Evolutionary conservation across 2,329 filamentous ascomycete species (phyloP).

Genomic region (Aspergillus fumigatiaffinis): DNA sequence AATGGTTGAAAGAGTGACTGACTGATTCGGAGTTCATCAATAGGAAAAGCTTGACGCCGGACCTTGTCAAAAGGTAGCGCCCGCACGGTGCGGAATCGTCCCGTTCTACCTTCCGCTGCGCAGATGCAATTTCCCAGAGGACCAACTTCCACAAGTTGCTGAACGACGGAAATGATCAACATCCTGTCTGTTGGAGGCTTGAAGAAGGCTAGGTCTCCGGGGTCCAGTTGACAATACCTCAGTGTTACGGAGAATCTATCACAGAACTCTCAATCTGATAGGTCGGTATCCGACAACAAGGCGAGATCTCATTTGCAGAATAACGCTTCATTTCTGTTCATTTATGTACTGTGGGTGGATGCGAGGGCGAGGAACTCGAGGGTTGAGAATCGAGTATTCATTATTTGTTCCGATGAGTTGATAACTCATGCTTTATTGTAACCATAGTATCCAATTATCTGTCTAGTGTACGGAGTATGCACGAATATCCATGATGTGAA

Average conservation of each 20-base stretch:
- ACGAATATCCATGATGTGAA: background rate
- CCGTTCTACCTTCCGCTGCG: background rate
- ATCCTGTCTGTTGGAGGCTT: background rate
- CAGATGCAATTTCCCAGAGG: background rate
- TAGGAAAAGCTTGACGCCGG: background rate
- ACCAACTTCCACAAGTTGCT: background rate
- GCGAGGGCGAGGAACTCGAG: too few relatives aligned
- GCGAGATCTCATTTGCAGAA: background rate
- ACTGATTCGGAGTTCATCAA: too few relatives aligned
- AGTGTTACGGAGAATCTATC: background rate
- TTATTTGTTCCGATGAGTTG: too few relatives aligned
- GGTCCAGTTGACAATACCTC: background rate
- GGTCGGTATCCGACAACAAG: background rate
- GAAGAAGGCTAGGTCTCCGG: background rate
- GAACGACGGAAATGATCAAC: background rate
- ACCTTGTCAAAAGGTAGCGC: background rate
- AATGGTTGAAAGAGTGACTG: too few relatives aligned
- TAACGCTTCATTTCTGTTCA: background rate
- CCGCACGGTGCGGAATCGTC: conserved; percentile 2
- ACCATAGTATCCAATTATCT: background rate
- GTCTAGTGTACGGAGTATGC: background rate
- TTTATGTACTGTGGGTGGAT: background rate
- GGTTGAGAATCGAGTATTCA: background rate
- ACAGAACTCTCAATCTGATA: background rate
- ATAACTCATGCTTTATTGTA: background rate